phyloP scores from a whole-genome alignment of 106 monocot species.

The Allium sativum region DNA sequence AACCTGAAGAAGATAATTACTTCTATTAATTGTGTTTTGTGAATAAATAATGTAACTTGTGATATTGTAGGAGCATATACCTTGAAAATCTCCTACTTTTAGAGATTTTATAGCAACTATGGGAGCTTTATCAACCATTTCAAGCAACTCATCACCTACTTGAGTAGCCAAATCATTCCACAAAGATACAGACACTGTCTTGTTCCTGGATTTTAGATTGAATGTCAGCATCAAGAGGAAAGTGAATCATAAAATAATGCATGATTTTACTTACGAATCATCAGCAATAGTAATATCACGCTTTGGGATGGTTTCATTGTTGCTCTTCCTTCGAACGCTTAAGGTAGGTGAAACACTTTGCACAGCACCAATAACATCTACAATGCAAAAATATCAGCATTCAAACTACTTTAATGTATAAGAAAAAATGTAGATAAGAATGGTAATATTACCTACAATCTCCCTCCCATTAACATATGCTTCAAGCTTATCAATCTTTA shows the following conservation, averaged over 20 bases:
- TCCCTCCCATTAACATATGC: constrained; percentile 84
- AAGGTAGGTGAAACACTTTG: constrained; percentile 75
- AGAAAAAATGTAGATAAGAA: too few relatives aligned
- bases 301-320: constrained; percentile 89
- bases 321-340: constrained; percentile 78
- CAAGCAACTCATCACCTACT: constrained; percentile 75
- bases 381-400: not conserved
- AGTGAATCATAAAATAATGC: not conserved
- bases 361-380: constrained; percentile 79
- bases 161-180: constrained; percentile 49
- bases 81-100: constrained; percentile 93
- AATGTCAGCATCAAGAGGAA: not conserved
- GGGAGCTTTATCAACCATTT: constrained; percentile 54
- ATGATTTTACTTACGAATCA: constrained; percentile 61
- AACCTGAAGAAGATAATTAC: constrained; percentile 26
- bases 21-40: too few relatives aligned
- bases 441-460: constrained; percentile 46
- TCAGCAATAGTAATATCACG: constrained; percentile 86
- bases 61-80: constrained; percentile 13
- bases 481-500: constrained; percentile 73
- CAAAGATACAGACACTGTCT: constrained; percentile 3
- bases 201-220: not conserved
- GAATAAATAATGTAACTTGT: too few relatives aligned
- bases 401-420: too few relatives aligned
- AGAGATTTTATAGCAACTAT: constrained; percentile 76